Evolutionary conservation across 164 flowering plant genomes (phyloP).

Genomic region (Macadamia integrifolia): DNA sequence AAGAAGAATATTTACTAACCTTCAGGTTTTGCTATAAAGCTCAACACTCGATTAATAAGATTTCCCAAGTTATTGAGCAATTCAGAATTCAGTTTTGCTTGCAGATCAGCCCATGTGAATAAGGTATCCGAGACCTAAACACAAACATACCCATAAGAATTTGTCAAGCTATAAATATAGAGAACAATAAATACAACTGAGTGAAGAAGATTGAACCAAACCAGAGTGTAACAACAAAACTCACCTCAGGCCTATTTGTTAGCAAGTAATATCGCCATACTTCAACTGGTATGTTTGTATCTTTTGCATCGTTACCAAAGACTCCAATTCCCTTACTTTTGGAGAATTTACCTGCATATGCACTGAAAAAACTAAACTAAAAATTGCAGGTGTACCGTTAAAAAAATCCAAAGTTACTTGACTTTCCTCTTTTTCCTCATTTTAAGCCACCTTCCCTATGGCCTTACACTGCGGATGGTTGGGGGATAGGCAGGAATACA

Average conservation of each 20-base stretch:
- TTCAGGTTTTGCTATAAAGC: slow-evolving; percentile 82
- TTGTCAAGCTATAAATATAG: neutral
- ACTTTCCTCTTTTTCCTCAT: no score
- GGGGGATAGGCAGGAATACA: no score
- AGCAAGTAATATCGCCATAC: slow-evolving; percentile 96
- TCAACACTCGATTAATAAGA: slow-evolving; percentile 82
- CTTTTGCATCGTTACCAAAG: slow-evolving; percentile 94
- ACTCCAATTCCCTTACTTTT: slow-evolving; percentile 93
- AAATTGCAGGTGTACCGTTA: neutral
- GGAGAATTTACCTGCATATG: slow-evolving; percentile 49
- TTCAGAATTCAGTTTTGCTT: slow-evolving; percentile 85
- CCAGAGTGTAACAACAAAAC: neutral
- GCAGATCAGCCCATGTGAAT: slow-evolving; percentile 86
- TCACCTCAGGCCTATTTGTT: slow-evolving; percentile 91
- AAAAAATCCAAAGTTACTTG: no score
- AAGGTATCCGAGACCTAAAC: slow-evolving; percentile 79
- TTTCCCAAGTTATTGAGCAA: slow-evolving; percentile 86
- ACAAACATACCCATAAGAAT: neutral
- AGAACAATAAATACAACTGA: neutral
- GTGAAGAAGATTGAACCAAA: neutral
- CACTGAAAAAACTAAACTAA: neutral
- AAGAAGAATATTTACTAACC: slow-evolving; percentile 33
- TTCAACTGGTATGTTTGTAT: slow-evolving; percentile 86
- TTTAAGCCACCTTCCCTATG: no score
- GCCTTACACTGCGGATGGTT: no score